Conservation (phyloP, 345 rosid genomes). For the Theobroma cacao region DNA sequence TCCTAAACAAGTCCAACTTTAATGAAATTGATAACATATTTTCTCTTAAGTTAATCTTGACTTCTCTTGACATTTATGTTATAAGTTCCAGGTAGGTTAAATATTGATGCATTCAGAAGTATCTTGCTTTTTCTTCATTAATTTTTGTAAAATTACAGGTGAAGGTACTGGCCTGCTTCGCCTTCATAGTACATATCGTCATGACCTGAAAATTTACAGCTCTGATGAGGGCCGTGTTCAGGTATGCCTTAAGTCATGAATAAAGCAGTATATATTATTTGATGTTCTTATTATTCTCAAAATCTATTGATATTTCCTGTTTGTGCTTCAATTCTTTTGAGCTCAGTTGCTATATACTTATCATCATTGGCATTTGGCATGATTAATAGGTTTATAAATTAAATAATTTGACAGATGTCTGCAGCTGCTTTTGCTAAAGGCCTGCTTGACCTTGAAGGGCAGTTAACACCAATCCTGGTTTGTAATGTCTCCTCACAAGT, state of each 20-base stretch:
- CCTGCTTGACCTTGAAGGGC: slow-evolving; percentile 99
- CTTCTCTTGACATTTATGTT: neutral
- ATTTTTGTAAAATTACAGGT: slow-evolving; percentile 46
- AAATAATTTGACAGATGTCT: slow-evolving; percentile 72
- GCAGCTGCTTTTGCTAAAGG: slow-evolving; percentile 99
- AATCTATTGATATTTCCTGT: slow-evolving; percentile 5
- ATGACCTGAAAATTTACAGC: slow-evolving; percentile 98
- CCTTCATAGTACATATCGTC: slow-evolving; percentile 97
- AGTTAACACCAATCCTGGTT: slow-evolving; percentile 95
- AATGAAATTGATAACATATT: neutral
- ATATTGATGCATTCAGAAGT: neutral
- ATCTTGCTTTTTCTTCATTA: neutral
- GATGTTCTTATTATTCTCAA: neutral
- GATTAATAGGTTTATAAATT: slow-evolving; percentile 10
- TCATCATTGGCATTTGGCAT: neutral
- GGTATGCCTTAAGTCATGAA: slow-evolving; percentile 38
- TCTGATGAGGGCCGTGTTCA: slow-evolving; percentile 99
- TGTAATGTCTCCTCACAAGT: slow-evolving; percentile 24
- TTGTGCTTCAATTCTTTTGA: neutral
- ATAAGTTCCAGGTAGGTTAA: neutral
- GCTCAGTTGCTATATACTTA: neutral
- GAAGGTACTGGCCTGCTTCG: slow-evolving; percentile 99
- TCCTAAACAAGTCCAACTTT: too few species aligned
- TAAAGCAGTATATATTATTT: neutral
- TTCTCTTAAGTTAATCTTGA: neutral